These are phyloP conservation scores for Cutaneotrichosporon cutaneum DNA, from an alignment of 1,284 basidiomycete genomes.

Conservation along the genomic window DNA sequence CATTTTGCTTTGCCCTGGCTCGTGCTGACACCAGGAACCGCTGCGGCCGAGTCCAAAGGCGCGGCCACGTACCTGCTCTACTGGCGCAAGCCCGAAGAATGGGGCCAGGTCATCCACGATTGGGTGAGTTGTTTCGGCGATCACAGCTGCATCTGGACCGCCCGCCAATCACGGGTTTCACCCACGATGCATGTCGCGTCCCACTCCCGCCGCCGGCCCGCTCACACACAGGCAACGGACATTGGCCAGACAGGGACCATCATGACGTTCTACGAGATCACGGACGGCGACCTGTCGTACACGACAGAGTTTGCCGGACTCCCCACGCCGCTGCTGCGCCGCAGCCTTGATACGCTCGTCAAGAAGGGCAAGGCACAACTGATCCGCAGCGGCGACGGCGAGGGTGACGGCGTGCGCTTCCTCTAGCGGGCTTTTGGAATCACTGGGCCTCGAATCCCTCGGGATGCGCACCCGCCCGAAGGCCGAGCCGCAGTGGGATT, in stretches of 20 bases:
- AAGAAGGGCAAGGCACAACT: conserved; percentile 58
- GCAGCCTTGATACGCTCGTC: conserved; percentile 55
- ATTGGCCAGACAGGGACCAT: conserved; percentile 57
- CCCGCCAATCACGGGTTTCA: not conserved
- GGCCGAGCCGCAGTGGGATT: no score
- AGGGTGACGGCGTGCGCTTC: conserved; percentile 57
- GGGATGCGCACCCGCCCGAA: no score
- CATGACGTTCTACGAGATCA: conserved; percentile 59
- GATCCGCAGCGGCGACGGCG: conserved; percentile 54
- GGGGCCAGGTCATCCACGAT: conserved; percentile 56
- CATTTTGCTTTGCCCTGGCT: not conserved
- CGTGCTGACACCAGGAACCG: conserved; percentile 32
- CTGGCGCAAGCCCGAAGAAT: conserved; percentile 59
- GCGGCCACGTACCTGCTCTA: conserved; percentile 52
- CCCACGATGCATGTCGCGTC: not conserved
- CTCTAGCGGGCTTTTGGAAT: conserved; percentile 29
- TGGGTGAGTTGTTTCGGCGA: conserved; percentile 51
- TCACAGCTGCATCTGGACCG: not conserved
- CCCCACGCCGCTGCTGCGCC: conserved; percentile 52
- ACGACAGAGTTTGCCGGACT: conserved; percentile 55
- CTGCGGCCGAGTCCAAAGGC: conserved; percentile 48
- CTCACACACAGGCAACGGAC: conserved; percentile 49
- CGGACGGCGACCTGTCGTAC: conserved; percentile 55
- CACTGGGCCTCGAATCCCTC: no score
- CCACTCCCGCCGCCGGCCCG: no score